phyloP scores from a whole-genome alignment of 129 eudicot species.

The Mikania micrantha region DNA sequence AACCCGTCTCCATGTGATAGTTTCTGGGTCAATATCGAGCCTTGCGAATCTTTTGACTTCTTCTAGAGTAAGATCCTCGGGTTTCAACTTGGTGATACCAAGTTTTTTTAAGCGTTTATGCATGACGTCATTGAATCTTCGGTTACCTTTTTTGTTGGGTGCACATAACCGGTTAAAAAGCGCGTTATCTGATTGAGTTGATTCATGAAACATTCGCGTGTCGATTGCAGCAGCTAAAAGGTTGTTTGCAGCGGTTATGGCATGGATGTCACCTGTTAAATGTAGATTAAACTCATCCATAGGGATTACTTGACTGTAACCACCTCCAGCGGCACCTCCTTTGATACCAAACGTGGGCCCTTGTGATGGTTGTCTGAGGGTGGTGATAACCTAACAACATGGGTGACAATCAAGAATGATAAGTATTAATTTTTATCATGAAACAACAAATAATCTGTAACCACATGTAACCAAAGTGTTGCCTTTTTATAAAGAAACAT shows the following conservation, averaged over 20 bases:
- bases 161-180: conserved; percentile 89
- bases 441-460: too few relatives aligned
- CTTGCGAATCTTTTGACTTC: conserved; percentile 82
- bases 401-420: background rate
- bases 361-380: conserved; percentile 96
- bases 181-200: conserved; percentile 74
- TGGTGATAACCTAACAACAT: conserved; percentile 70
- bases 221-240: conserved; percentile 95
- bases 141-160: conserved; percentile 74
- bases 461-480: too few relatives aligned
- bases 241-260: conserved; percentile 96
- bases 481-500: too few relatives aligned
- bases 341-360: conserved; percentile 99
- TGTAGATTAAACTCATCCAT: conserved; percentile 99
- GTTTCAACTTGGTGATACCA: conserved; percentile 64
- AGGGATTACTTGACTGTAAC: conserved; percentile 99
- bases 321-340: conserved; percentile 99
- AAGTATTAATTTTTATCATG: background rate
- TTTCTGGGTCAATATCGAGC: conserved; percentile 85
- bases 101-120: conserved; percentile 78
- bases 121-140: conserved; percentile 75
- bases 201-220: conserved; percentile 86
- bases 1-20: conserved; percentile 94
- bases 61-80: conserved; percentile 79
- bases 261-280: conserved; percentile 94